Conservation (phyloP, 164 flowering plant species). For the Nelumbo lutea region DNA sequence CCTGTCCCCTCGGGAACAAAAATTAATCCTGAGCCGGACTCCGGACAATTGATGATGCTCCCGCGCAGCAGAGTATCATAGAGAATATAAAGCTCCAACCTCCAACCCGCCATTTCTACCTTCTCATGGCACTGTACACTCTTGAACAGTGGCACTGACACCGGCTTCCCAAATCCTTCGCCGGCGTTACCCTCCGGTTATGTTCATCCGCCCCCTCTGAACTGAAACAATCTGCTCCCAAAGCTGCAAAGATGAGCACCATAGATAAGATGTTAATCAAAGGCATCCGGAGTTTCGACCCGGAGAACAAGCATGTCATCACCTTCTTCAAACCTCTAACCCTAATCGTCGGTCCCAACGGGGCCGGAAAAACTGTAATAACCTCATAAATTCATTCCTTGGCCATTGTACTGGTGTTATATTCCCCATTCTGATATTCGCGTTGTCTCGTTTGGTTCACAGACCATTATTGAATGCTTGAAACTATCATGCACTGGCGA, state of each 20-base stretch:
- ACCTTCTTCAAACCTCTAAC: conserved; percentile 93
- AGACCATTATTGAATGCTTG: conserved; percentile 96
- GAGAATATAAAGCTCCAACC: no score
- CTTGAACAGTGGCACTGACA: neutral
- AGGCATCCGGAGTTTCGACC: conserved; percentile 97
- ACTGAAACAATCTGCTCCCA: neutral
- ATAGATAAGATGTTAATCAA: conserved; percentile 97
- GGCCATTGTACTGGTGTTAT: neutral
- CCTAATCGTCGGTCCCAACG: conserved; percentile 93
- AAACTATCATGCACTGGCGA: conserved; percentile 96
- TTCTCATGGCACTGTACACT: neutral
- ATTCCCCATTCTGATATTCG: neutral
- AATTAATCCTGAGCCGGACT: no score
- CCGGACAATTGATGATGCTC: no score
- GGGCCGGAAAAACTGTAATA: conserved; percentile 89
- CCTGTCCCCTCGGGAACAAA: no score
- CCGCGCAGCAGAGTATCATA: no score
- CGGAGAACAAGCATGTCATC: conserved; percentile 91
- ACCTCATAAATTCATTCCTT: neutral
- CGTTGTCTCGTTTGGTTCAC: conserved; percentile 1
- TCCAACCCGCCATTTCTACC: neutral
- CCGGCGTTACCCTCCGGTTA: no score
- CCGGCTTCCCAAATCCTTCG: neutral
- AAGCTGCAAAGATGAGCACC: conserved; percentile 65
- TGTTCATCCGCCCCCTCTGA: neutral